Conservation (phyloP, 2,329 filamentous ascomycete genomes). For the Orbilia brochopaga region DNA sequence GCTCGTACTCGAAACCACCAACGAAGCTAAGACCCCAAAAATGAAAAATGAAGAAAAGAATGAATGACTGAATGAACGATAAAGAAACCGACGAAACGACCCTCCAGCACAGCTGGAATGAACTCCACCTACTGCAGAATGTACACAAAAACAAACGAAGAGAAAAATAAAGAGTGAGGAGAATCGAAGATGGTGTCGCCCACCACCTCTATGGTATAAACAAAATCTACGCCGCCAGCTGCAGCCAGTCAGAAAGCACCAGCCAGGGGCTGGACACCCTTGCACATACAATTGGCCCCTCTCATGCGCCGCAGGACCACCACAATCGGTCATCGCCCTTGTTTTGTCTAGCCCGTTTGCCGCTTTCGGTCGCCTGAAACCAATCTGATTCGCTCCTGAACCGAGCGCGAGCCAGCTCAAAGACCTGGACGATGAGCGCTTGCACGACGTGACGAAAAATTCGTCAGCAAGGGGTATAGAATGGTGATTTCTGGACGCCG, state of each 20-base stretch:
- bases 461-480: too few relatives aligned
- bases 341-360: not conserved
- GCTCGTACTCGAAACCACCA: too few relatives aligned
- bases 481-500: too few relatives aligned
- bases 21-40: too few relatives aligned
- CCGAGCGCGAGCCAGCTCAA: not conserved
- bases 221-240: too few relatives aligned
- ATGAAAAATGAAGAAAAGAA: not conserved
- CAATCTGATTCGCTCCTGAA: not conserved
- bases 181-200: too few relatives aligned
- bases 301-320: not conserved
- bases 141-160: too few relatives aligned
- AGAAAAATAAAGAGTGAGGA: too few relatives aligned
- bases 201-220: too few relatives aligned
- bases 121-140: too few relatives aligned
- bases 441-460: not conserved
- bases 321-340: not conserved
- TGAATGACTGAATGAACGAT: not conserved
- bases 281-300: not conserved
- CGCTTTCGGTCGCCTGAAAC: constrained; percentile 4
- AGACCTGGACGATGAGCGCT: not conserved
- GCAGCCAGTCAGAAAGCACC: not conserved
- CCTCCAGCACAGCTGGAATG: too few relatives aligned
- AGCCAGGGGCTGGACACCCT: not conserved
- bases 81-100: not conserved